Base-by-base conservation (phyloP, 2,329 filamentous ascomycete species). In the Aureobasidium vineae region DNA sequence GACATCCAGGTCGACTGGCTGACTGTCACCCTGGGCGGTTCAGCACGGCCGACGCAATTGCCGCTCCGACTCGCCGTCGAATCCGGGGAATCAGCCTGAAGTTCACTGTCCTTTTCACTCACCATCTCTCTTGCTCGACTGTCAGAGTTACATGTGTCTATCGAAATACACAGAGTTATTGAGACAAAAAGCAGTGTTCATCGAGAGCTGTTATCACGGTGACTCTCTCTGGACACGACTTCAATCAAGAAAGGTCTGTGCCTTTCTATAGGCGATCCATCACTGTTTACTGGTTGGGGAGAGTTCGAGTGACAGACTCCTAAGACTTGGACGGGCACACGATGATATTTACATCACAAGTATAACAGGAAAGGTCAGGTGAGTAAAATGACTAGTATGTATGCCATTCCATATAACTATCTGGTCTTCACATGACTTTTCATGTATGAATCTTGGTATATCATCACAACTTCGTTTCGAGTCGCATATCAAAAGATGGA, bases 31-130 rank as follows among this genome's bases (percentile, higher is more conserved):
- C 59, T 63, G 7, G 19, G 10, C 57, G 41, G 31, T 23, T 33
- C 15, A 47, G 28, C 43, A 50, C 43, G 43, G 45, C 59, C 43
- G 43, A 52, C 10, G 13, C 59, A 63, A 41, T 52, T 63, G 59
- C 59, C 59, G 59, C 23, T 26, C 26, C 26, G 15, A 21, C 19
- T 59, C n/a, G 33, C 31, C n/a, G 43, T 11, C 5, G 23, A 61
- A 47, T 21, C 43, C 23, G 57, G 57, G 57, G 43, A 61, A 52
- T 49, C 59, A 50, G 59, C 40, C 59, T 52, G 28, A 41, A 63
- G 7, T 21, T 33, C 3, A 21, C 28, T 56, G 53, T 21, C 40
- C 21, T 40, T 33, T 19, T 28, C 21, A 13, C 28, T 40, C 52
- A 26, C 50, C 19, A 15, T n/a, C 33, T 26, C n/a, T 31, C 31